Conservation (phyloP, 129 eudicot genomes). For the Daucus carota region DH1_v3.0 NC_030385.2:8663501-8664000, state of each 20-base stretch:
- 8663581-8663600: slow-evolving; percentile 48
- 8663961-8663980: slow-evolving; percentile 57
- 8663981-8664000: not conserved
- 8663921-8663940: slow-evolving; percentile 54
- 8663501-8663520: not conserved
- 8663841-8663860: slow-evolving; percentile 68
- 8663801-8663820: slow-evolving; percentile 43
- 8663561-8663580: slow-evolving; percentile 79
- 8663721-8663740: too few species aligned
- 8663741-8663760: not conserved
- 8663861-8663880: slow-evolving; percentile 42
- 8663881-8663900: slow-evolving; percentile 70
- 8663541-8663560: slow-evolving; percentile 99
- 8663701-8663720: not conserved
- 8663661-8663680: not conserved
- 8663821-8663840: slow-evolving; percentile 69
- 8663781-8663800: not conserved
- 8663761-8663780: not conserved
- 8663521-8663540: slow-evolving; percentile 2
- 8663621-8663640: slow-evolving; percentile 22
- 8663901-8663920: slow-evolving; percentile 72
- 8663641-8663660: not conserved
- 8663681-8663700: not conserved
- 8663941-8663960: slow-evolving; percentile 53
- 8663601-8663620: slow-evolving; percentile 74